phyloP scores from a whole-genome alignment of 805 yeast species.

The Vanderwaltozyma polyspora region DNA sequence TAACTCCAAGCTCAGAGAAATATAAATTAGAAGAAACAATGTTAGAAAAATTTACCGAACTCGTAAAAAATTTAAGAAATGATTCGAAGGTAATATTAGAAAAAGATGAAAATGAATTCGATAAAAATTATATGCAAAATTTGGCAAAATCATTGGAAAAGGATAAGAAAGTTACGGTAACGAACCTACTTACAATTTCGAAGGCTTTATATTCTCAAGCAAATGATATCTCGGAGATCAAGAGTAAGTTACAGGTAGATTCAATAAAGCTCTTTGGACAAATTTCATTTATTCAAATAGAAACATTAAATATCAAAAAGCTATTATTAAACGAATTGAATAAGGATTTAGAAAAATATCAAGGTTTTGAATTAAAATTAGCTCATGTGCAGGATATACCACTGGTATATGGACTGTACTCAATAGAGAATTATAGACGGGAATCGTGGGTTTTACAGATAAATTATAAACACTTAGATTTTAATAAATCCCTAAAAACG shows the following conservation, averaged over 20 bases:
- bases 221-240: constrained; percentile 18
- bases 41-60: constrained; percentile 18
- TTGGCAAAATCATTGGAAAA: constrained; percentile 3
- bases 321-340: constrained; percentile 25
- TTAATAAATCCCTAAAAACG: constrained; percentile 48
- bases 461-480: constrained; percentile 21
- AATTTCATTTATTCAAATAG: constrained; percentile 30
- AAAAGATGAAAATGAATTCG: constrained; percentile 7
- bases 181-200: constrained; percentile 18
- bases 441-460: constrained; percentile 37
- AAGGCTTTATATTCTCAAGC: constrained; percentile 19
- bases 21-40: constrained; percentile 18
- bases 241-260: constrained; percentile 25
- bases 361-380: constrained; percentile 14
- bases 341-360: constrained; percentile 19
- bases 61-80: constrained; percentile 9
- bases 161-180: constrained; percentile 9
- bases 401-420: constrained; percentile 54
- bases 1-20: constrained; percentile 8
- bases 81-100: constrained; percentile 12
- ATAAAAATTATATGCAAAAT: constrained; percentile 3
- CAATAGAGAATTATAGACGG: constrained; percentile 51
- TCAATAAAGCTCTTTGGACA: constrained; percentile 22
- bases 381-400: constrained; percentile 55
- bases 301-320: constrained; percentile 26